phyloP scores from a whole-genome alignment of 768 basidiomycete genomes.

The Filobasidium floriforme region DNA sequence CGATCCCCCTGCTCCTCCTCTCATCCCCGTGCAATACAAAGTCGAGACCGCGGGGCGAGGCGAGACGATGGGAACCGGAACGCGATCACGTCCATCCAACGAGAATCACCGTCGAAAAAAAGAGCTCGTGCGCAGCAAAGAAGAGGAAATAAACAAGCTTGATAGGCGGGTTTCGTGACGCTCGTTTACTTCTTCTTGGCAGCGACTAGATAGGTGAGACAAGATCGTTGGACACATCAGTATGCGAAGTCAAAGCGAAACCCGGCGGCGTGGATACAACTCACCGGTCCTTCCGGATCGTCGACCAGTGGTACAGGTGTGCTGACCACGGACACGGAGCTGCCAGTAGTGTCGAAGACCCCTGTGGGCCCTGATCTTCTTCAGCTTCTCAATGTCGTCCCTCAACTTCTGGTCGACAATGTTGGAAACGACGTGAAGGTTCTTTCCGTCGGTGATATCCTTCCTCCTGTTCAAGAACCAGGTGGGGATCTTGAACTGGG shows the following conservation, averaged over 20 bases:
- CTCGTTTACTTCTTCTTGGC: slow-evolving; percentile 25
- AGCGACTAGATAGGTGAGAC: neutral
- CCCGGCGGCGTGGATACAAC: neutral
- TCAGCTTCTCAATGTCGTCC: slow-evolving; percentile 94
- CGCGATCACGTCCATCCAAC: neutral
- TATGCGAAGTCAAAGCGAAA: neutral
- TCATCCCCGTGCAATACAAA: too few species aligned
- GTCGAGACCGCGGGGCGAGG: too few species aligned
- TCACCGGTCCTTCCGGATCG: slow-evolving; percentile 20
- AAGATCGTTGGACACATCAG: neutral
- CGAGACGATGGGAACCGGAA: neutral
- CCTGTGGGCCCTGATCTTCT: slow-evolving; percentile 98
- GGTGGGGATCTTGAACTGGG: slow-evolving; percentile 97
- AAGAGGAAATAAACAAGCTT: neutral
- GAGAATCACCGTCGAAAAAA: neutral
- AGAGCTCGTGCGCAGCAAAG: neutral
- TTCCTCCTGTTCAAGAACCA: slow-evolving; percentile 99
- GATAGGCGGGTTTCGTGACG: neutral
- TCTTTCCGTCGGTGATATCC: slow-evolving; percentile 94
- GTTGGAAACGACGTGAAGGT: slow-evolving; percentile 91
- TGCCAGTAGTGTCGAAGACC: slow-evolving; percentile 63
- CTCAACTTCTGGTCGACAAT: slow-evolving; percentile 94
- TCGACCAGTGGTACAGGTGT: slow-evolving; percentile 95
- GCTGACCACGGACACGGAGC: slow-evolving; percentile 77
- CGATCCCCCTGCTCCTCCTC: too few species aligned